A percentile compares a stretch with the other conserved stretches of the same genome.
phyloP scores from a whole-genome alignment of 2,329 filamentous ascomycete species.

The Rhynchosporium agropyri region DNA sequence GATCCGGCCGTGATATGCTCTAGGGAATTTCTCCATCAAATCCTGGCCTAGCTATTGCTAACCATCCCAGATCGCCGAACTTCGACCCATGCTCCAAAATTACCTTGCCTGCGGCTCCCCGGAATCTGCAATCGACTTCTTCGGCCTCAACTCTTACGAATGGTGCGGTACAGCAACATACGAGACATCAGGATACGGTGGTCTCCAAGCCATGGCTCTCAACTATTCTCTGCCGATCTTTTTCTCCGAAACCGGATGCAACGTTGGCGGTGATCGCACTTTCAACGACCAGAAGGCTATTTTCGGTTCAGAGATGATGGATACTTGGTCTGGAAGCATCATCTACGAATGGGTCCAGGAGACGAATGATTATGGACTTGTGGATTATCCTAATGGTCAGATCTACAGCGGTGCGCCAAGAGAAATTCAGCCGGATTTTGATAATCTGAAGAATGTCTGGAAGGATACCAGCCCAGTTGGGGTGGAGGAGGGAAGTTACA shows the following conservation, averaged over 20 bases:
- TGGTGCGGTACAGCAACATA: slow-evolving; percentile 64
- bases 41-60: not conserved
- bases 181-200: slow-evolving; percentile 62
- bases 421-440: slow-evolving; percentile 74
- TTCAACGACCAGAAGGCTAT: slow-evolving; percentile 77
- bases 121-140: slow-evolving; percentile 64
- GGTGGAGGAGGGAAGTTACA: slow-evolving; percentile 65
- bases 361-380: slow-evolving; percentile 77
- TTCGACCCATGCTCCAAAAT: slow-evolving; percentile 67
- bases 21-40: not conserved
- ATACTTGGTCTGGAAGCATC: slow-evolving; percentile 74
- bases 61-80: slow-evolving; percentile 54
- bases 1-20: not conserved
- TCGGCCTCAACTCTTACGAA: slow-evolving; percentile 67
- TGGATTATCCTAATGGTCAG: slow-evolving; percentile 70
- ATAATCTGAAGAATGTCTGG: slow-evolving; percentile 77
- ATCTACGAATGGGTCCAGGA: slow-evolving; percentile 92
- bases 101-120: slow-evolving; percentile 74
- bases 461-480: slow-evolving; percentile 66
- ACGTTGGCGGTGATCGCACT: slow-evolving; percentile 59
- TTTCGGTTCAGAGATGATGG: slow-evolving; percentile 72
- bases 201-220: slow-evolving; percentile 66
- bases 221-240: slow-evolving; percentile 75
- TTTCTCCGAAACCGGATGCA: slow-evolving; percentile 89
- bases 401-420: slow-evolving; percentile 63